These are phyloP conservation scores for Crucibulum laeve DNA, from an alignment of 768 basidiomycete species.

Conservation along the genomic window DNA sequence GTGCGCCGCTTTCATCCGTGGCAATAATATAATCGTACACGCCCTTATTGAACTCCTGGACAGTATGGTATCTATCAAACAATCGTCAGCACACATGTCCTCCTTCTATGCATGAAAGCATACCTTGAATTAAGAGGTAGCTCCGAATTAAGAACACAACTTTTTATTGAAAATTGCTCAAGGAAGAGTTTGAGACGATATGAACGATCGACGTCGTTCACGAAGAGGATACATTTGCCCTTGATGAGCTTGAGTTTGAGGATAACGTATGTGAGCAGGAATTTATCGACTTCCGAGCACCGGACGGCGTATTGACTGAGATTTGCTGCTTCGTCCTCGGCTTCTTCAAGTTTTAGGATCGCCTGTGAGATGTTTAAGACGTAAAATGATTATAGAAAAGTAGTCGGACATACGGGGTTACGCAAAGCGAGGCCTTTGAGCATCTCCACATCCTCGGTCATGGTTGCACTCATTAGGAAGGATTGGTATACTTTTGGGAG, in stretches of 20 bases:
- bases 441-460: constrained; percentile 93
- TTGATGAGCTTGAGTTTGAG: constrained; percentile 94
- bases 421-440: constrained; percentile 85
- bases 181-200: constrained; percentile 97
- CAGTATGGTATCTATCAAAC: constrained; percentile 76
- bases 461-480: constrained; percentile 95
- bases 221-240: constrained; percentile 95
- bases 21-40: constrained; percentile 99
- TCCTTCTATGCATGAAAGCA: constrained; percentile 1
- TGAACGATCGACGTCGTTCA: constrained; percentile 91
- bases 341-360: constrained; percentile 84
- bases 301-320: constrained; percentile 84
- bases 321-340: constrained; percentile 73
- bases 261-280: constrained; percentile 92
- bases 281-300: constrained; percentile 96
- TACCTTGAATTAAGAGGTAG: constrained; percentile 91
- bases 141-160: constrained; percentile 94
- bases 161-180: constrained; percentile 95
- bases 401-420: constrained; percentile 63
- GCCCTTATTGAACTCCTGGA: constrained; percentile 98
- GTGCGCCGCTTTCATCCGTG: constrained; percentile 79
- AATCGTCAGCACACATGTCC: background rate
- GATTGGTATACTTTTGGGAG: constrained; percentile 84
- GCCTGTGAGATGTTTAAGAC: constrained; percentile 41
- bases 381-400: background rate